Evolutionary conservation across 345 rosid genomes (phyloP), one percentile per base, ranked within the genome.

Genomic region (Melaleuca quinquenervia): DNA sequence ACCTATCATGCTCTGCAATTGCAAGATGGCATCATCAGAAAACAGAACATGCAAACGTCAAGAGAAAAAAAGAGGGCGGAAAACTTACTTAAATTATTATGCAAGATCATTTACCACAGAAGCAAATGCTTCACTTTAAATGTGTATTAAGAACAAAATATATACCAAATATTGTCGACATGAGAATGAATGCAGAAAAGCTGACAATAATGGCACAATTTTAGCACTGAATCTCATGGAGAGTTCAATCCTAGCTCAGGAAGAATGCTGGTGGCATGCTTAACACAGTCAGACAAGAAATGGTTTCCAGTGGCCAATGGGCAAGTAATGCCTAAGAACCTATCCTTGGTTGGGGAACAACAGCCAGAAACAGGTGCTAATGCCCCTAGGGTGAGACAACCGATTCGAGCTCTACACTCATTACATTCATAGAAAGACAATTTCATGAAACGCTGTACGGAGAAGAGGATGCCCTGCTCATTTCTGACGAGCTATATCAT

Each of bases 1-100:
- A 86, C 95, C 99, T 87, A 97, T 94, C 98, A 95, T 94, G 94
- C 98, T 97, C 99, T 97, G 94, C 91, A 89, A 78, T 58, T 87
- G 89, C 74, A 80, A 84, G 53, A 83, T 60, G 44, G 18, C 44
- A 60, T 83, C 27, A 24, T 60, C 52, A 85, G 29, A 82, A 62
- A 10, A 26, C 45, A 10, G 26, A 36, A 6, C 48, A 21, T 29
- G 49, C 49, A 54, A 52, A 80, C 54, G 15, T 85, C 27, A 80
- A 6, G 51, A 62, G 41, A 12, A 84, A 22, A 24, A 80, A 52
- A 2, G 32, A 54, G 32, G 56, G 60, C 21, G 21, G 29, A 80
- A 54, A 82, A 52, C 24, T 86, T 11, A 24, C 10, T 41, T 20
- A 51, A 27, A 41, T 10, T 48, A 60, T 62, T 11, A 56, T 48